Conservation (phyloP, 2,329 filamentous ascomycete species). For the Sporothrix variecibatus region DNA sequence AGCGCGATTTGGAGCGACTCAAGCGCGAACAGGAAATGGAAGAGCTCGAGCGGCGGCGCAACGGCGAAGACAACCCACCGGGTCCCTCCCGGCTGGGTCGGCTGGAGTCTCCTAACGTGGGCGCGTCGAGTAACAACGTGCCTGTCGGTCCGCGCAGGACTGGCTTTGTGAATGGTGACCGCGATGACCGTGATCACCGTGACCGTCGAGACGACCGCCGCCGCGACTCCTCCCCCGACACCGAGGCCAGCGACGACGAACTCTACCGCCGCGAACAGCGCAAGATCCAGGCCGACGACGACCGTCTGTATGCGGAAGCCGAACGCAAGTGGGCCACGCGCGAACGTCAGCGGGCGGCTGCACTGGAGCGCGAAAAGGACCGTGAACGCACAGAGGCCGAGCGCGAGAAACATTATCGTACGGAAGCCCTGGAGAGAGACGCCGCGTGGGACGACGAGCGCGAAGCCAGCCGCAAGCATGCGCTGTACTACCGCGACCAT, state of each 20-base stretch:
- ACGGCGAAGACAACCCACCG: constrained; percentile 49
- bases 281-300: constrained; percentile 72
- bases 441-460: constrained; percentile 85
- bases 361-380: constrained; percentile 80
- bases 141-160: constrained; percentile 73
- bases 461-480: constrained; percentile 70
- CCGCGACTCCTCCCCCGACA: constrained; percentile 66
- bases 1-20: constrained; percentile 83
- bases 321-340: constrained; percentile 90
- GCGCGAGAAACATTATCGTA: constrained; percentile 65
- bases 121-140: too few relatives aligned
- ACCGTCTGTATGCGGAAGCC: constrained; percentile 80
- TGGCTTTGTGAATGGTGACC: constrained; percentile 69
- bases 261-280: constrained; percentile 70
- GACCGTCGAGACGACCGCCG: background rate
- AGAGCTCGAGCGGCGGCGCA: constrained; percentile 73
- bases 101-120: constrained; percentile 69
- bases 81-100: constrained; percentile 57
- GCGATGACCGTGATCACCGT: background rate
- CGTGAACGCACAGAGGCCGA: constrained; percentile 75
- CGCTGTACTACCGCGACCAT: constrained; percentile 86
- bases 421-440: constrained; percentile 65
- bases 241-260: constrained; percentile 84
- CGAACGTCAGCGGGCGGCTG: constrained; percentile 79
- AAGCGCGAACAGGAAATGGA: constrained; percentile 91